These are phyloP conservation scores for Torulaspora gathmanii DNA, from an alignment of 805 yeast genomes.

Conservation along the genomic window DNA sequence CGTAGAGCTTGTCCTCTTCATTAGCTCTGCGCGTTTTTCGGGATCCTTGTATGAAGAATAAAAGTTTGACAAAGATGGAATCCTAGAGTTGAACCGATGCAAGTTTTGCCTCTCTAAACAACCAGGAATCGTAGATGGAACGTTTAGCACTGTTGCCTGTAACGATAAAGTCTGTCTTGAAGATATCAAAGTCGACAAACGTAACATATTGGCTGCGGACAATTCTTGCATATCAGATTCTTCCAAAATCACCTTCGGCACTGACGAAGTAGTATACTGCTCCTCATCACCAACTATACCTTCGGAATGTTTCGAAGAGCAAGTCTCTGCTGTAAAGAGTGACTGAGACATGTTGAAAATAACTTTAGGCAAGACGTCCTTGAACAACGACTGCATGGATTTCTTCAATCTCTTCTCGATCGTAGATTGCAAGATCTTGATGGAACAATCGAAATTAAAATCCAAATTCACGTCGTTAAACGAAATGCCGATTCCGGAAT, in stretches of 20 bases:
- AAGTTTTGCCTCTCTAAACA: slow-evolving; percentile 36
- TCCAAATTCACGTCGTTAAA: slow-evolving; percentile 37
- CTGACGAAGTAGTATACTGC: neutral
- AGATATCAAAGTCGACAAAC: slow-evolving; percentile 61
- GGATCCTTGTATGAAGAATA: slow-evolving; percentile 13
- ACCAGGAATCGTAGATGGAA: slow-evolving; percentile 37
- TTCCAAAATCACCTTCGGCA: slow-evolving; percentile 23
- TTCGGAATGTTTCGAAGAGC: slow-evolving; percentile 2
- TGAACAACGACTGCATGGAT: slow-evolving; percentile 34
- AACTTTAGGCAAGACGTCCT: slow-evolving; percentile 34
- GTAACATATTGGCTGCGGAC: slow-evolving; percentile 61
- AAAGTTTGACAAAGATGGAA: slow-evolving; percentile 31
- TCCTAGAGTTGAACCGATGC: slow-evolving; percentile 31
- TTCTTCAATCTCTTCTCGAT: slow-evolving; percentile 35
- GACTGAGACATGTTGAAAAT: slow-evolving; percentile 35
- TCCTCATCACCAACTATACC: slow-evolving; percentile 6
- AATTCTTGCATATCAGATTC: slow-evolving; percentile 40
- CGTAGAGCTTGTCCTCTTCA: slow-evolving; percentile 6
- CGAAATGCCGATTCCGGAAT: slow-evolving; percentile 34
- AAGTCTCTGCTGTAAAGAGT: slow-evolving; percentile 29
- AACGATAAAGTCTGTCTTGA: slow-evolving; percentile 80
- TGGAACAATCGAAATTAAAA: slow-evolving; percentile 36
- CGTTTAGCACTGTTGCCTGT: slow-evolving; percentile 47
- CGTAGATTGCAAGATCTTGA: slow-evolving; percentile 33
- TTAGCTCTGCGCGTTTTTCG: slow-evolving; percentile 6